Base-by-base conservation (phyloP, 2,329 filamentous ascomycete species). In the Talaromyces sp. region DNA sequence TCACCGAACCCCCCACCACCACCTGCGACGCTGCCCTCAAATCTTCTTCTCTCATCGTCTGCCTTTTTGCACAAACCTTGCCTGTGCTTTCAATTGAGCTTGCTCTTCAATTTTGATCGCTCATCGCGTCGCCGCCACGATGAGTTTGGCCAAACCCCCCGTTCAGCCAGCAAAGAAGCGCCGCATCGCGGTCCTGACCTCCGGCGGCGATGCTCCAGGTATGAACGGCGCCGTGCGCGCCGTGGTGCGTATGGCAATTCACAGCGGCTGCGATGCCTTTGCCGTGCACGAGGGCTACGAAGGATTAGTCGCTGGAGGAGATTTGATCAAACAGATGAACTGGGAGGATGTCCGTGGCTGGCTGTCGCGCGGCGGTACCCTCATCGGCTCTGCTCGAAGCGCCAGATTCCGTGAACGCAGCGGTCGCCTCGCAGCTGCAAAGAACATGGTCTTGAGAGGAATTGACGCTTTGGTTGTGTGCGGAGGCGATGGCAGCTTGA, bases 401-500 rank as follows among this genome's bases (percentile, higher is more conserved):
- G 91, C 89, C 86, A 87, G 86, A 60, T 99, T 99, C 79, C 93
- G 90, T 77, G 89, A 97, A 76, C 88, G 94, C 53, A 80, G 88
- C 31, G 94, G 94, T 19, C 88, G 94, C 65, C 77, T 96, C 62
- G 84, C 81, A 58, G 94, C 91, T 1, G 94, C 94, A 61, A 96
- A 93, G 82, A 97, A 99, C 80, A 88, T 99, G 87, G 85, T 99
- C 48, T 76, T 91, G 62, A 87, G 91, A 67, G 94, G 94, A 71
- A 97, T 99, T 66, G 92, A 99, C 73, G 94, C 94, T 58, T 82
- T 99, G 68, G 89, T 99, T 69, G 95, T 99, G 72, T 97, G 93
- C 75, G 94, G 94, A 74, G 94, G 94, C 79, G 94, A 99, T 74
- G 94, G 94, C 64, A 96, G 91, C 65, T 83, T 99, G 70, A 99